Conservation (phyloP, 768 basidiomycete genomes). For the Gyrodon lividus region DNA sequence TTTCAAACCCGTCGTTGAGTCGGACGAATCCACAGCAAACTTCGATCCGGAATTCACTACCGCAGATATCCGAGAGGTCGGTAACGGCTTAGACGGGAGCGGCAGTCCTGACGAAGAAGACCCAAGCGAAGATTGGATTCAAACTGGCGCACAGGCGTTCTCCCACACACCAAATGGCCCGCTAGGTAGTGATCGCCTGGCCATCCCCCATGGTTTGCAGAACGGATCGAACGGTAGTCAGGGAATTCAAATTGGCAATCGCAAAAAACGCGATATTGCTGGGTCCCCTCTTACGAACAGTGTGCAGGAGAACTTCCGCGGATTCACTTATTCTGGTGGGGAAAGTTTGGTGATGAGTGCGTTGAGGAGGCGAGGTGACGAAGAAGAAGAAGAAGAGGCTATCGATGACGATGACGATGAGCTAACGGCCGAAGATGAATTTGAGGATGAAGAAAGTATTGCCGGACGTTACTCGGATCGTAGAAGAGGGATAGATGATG, state of each 20-base stretch:
- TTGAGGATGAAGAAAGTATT: constrained; percentile 59
- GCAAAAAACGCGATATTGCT: constrained; percentile 41
- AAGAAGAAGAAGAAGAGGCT: too few species aligned
- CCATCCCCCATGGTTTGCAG: constrained; percentile 11
- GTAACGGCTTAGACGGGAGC: constrained; percentile 49
- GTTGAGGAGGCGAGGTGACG: constrained; percentile 37
- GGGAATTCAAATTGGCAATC: constrained; percentile 52
- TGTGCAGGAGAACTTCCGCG: constrained; percentile 95
- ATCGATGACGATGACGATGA: constrained; percentile 56
- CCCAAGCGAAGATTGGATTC: constrained; percentile 61
- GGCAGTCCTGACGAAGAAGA: constrained; percentile 53
- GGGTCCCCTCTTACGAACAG: constrained; percentile 82
- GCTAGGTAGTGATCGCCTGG: constrained; percentile 56
- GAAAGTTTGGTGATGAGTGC: constrained; percentile 58
- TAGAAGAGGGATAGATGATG: constrained; percentile 44
- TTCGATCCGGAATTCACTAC: constrained; percentile 98
- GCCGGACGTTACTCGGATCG: constrained; percentile 71
- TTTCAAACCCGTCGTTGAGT: constrained; percentile 97
- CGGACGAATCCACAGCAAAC: constrained; percentile 96
- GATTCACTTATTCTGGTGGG: constrained; percentile 85
- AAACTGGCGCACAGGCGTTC: constrained; percentile 31
- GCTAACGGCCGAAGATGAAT: constrained; percentile 72
- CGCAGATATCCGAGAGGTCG: constrained; percentile 80
- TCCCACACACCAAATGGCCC: constrained; percentile 75
- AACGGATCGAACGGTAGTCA: constrained; percentile 25